These are phyloP conservation scores for Arthrocladium fulminans DNA, from an alignment of 2,329 filamentous ascomycete species.

Conservation along the genomic window DNA sequence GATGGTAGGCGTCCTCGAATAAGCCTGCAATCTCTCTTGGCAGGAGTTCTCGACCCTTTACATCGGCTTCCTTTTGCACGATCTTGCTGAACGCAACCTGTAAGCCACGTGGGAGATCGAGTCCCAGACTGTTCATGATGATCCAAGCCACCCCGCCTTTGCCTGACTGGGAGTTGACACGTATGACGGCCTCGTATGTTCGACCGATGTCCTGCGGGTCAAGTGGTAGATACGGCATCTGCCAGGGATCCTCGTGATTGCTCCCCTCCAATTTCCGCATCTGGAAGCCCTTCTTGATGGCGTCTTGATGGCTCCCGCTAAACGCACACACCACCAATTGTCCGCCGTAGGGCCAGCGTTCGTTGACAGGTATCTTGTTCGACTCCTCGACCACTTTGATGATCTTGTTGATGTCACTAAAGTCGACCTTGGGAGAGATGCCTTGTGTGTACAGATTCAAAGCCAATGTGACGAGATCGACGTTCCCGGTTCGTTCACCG, in stretches of 20 bases:
- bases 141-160: conserved; percentile 95
- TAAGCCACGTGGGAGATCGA: conserved; percentile 85
- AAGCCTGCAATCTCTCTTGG: conserved; percentile 74
- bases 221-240: conserved; percentile 83
- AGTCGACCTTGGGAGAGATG: conserved; percentile 74
- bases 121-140: conserved; percentile 76
- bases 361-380: conserved; percentile 91
- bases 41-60: conserved; percentile 72
- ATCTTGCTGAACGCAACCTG: conserved; percentile 85
- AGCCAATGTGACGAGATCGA: conserved; percentile 84
- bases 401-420: conserved; percentile 75
- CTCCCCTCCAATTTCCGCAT: conserved; percentile 53
- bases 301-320: conserved; percentile 86
- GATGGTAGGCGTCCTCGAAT: conserved; percentile 83
- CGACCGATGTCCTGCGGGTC: conserved; percentile 89
- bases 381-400: conserved; percentile 85
- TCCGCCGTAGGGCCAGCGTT: conserved; percentile 81
- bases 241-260: conserved; percentile 61
- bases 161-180: conserved; percentile 92
- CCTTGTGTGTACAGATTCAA: conserved; percentile 95
- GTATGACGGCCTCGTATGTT: conserved; percentile 96
- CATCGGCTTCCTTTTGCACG: conserved; percentile 74
- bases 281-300: conserved; percentile 80
- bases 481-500: conserved; percentile 90
- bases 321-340: conserved; percentile 89